Base-by-base conservation (phyloP, 805 yeast species). In the Candida taoyuanica region DNA sequence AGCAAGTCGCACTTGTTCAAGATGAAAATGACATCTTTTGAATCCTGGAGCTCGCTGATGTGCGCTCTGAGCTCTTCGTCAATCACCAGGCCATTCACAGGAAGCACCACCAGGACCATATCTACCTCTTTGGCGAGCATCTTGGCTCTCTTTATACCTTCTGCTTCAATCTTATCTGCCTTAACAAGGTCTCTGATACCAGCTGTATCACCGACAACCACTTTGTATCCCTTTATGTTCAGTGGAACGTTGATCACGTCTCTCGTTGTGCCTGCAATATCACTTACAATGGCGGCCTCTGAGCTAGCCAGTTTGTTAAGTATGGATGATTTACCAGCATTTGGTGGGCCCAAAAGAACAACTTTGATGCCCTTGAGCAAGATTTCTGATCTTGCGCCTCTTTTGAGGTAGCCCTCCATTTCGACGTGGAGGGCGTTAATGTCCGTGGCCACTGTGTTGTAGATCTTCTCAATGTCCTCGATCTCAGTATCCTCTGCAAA, bases 401-500 rank as follows among this genome's bases (percentile, higher is more conserved):
- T 74, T 12, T 54, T 40, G 17, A 68, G 40, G 42, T 71, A 73
- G 3, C 34, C 31, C 0, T 52, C 40, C 12, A 88, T 66, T 23
- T 81, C 78, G 0, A 4, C 5, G 14, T 68, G 59, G 11, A 89
- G 50, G 1, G 15, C 14, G 2, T 43, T 40, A 4, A 85, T 65
- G 40, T 69, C 68, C 0, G 17, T 25, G 7, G 64, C 66, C 1
- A 85, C 88, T 0, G 61, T 58, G 5, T 58, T 62, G 40, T 85
- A 70, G 13, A 85, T 64, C 12, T 62, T 58, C 12, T 71, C 71
- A 1, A 76, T 70, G 50, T 81, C 84, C 12, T 80, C 87, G 21
- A 85, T 67, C 45, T 85, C 94, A 41, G 86, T 86, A 52, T 93
- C 98, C 40, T 93, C 98, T 7, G 96, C 91, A 60, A 93, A 93